Percentiles rank a stretch among this genome's conserved stretches.
Conservation (phyloP, 1,284 basidiomycete species). For the Phlebopus sp. region DNA sequence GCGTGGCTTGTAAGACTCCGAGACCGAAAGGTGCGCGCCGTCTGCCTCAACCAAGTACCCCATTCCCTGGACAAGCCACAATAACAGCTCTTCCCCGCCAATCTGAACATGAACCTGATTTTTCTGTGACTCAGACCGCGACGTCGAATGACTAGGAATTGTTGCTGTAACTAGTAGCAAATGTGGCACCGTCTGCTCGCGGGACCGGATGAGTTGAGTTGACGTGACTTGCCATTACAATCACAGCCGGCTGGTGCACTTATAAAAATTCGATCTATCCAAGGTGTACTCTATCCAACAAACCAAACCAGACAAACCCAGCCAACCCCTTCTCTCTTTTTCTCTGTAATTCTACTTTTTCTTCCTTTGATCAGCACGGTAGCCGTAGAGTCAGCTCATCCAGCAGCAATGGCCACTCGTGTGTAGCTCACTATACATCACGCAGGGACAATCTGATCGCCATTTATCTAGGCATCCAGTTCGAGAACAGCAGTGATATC, state of each 20-base stretch:
- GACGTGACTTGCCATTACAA: background rate
- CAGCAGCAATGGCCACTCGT: constrained; percentile 62
- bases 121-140: constrained; percentile 25
- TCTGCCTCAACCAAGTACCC: constrained; percentile 2
- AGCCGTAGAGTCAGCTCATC: background rate
- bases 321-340: background rate
- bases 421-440: constrained; percentile 25
- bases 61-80: background rate
- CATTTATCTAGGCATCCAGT: constrained; percentile 70
- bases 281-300: background rate
- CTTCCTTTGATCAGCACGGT: background rate
- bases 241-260: background rate
- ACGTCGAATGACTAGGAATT: constrained; percentile 26
- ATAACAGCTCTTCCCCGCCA: background rate
- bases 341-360: constrained; percentile 1
- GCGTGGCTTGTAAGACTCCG: background rate
- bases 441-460: constrained; percentile 5
- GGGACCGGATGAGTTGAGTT: constrained; percentile 2
- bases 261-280: constrained; percentile 4
- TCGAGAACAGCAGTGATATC: constrained; percentile 97
- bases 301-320: background rate
- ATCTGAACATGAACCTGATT: constrained; percentile 7
- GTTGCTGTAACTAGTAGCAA: constrained; percentile 37
- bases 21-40: background rate
- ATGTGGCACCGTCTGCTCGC: background rate